Conservation (phyloP, 2,329 filamentous ascomycete species). For the Elsinoe necatrix region DNA sequence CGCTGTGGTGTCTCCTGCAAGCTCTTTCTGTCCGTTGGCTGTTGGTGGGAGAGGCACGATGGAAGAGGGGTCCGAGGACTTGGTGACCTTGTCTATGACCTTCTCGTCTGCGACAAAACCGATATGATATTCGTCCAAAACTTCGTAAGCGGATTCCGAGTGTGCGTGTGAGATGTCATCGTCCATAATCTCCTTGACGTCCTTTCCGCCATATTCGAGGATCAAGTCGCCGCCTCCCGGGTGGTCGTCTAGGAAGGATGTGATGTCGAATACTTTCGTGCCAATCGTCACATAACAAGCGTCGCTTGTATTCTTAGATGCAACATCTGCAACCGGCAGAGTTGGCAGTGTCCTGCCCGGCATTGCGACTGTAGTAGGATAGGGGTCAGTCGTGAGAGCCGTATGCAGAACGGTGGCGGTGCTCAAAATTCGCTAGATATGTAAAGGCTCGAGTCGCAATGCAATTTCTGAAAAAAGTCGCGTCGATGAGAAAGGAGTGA, state of each 20-base stretch:
- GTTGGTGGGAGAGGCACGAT: slow-evolving; percentile 48
- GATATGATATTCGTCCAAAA: slow-evolving; percentile 77
- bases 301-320: slow-evolving; percentile 65
- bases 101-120: slow-evolving; percentile 65
- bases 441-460: neutral
- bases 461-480: neutral
- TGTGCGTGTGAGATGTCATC: slow-evolving; percentile 78
- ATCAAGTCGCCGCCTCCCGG: slow-evolving; percentile 85
- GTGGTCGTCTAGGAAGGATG: slow-evolving; percentile 80
- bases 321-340: slow-evolving; percentile 71
- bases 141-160: slow-evolving; percentile 89
- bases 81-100: slow-evolving; percentile 42
- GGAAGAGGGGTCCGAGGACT: slow-evolving; percentile 40
- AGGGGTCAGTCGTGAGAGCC: neutral
- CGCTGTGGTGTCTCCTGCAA: slow-evolving; percentile 37
- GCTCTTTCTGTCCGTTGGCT: slow-evolving; percentile 39
- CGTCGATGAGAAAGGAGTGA: neutral
- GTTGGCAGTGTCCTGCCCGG: slow-evolving; percentile 74
- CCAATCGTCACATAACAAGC: slow-evolving; percentile 93
- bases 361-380: slow-evolving; percentile 43
- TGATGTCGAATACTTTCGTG: slow-evolving; percentile 88
- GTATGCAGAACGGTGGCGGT: neutral
- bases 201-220: slow-evolving; percentile 81
- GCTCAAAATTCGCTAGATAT: neutral
- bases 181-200: slow-evolving; percentile 72